A percentile compares a stretch with the other conserved stretches of the same genome.
These are phyloP conservation scores for Cercospora zeae-maydis DNA, from an alignment of 2,329 filamentous ascomycete species.

Conservation along the genomic window DNA sequence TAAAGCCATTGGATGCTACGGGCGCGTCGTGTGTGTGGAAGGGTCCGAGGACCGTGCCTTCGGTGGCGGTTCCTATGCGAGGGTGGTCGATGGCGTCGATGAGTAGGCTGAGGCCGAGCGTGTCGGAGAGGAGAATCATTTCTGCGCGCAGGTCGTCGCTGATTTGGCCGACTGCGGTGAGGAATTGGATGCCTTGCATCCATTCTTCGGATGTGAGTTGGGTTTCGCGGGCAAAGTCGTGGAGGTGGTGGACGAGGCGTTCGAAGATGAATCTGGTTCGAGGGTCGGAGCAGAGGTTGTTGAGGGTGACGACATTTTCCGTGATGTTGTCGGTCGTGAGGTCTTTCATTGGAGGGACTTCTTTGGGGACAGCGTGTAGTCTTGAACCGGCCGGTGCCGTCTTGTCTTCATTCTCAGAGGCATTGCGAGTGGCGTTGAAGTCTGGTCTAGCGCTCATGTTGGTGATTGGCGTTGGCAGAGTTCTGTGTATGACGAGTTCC, in stretches of 20 bases:
- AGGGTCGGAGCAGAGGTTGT: slow-evolving; percentile 62
- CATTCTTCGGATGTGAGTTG: slow-evolving; percentile 71
- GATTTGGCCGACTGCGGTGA: slow-evolving; percentile 68
- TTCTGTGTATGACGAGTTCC: neutral
- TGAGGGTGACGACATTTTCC: slow-evolving; percentile 68
- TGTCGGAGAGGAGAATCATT: slow-evolving; percentile 77
- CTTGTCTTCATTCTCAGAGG: neutral
- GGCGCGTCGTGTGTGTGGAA: slow-evolving; percentile 78
- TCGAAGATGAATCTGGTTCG: slow-evolving; percentile 70
- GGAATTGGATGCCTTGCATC: slow-evolving; percentile 68
- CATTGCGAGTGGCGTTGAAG: neutral
- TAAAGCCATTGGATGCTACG: slow-evolving; percentile 51
- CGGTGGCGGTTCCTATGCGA: slow-evolving; percentile 64
- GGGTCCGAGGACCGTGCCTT: slow-evolving; percentile 74
- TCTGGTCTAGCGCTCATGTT: neutral
- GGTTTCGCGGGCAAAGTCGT: slow-evolving; percentile 78
- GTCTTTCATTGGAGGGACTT: slow-evolving; percentile 57
- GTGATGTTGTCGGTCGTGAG: slow-evolving; percentile 76
- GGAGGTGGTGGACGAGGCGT: slow-evolving; percentile 70
- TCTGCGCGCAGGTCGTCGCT: slow-evolving; percentile 34
- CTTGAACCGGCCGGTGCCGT: slow-evolving; percentile 1
- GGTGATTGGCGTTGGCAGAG: neutral
- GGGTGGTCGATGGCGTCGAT: slow-evolving; percentile 80
- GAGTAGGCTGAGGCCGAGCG: slow-evolving; percentile 74
- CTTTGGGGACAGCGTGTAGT: neutral